Conservation (phyloP, 352 stramenopile genomes). For the Phytopythium chamaehyphon region DNA sequence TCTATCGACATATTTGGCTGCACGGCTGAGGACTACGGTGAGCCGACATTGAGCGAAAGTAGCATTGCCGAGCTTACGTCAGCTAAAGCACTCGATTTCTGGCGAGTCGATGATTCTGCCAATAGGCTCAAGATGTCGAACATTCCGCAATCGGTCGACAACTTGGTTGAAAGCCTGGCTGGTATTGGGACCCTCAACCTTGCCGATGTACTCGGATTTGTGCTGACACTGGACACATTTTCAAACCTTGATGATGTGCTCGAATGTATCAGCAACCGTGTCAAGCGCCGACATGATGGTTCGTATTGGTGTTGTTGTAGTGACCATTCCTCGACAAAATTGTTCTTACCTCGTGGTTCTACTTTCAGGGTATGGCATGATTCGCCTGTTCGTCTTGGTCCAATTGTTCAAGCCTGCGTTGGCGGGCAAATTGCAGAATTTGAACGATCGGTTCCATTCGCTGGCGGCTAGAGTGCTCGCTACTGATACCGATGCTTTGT, state of each 20-base stretch:
- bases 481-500: constrained; percentile 23
- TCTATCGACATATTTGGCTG: constrained; percentile 67
- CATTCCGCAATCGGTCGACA: constrained; percentile 14
- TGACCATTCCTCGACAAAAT: background rate
- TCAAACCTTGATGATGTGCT: constrained; percentile 59
- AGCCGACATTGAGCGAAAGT: constrained; percentile 13
- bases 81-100: constrained; percentile 11
- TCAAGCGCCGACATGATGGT: constrained; percentile 47
- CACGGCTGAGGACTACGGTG: constrained; percentile 49
- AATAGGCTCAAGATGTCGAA: constrained; percentile 10
- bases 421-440: constrained; percentile 24
- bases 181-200: constrained; percentile 39
- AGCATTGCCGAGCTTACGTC: background rate
- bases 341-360: constrained; percentile 5
- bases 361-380: constrained; percentile 37
- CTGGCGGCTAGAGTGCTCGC: constrained; percentile 36
- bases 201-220: constrained; percentile 60
- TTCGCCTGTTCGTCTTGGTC: constrained; percentile 62
- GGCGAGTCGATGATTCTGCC: constrained; percentile 10
- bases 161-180: constrained; percentile 32
- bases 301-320: constrained; percentile 3
- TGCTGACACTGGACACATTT: constrained; percentile 69
- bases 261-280: constrained; percentile 39
- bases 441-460: constrained; percentile 40
- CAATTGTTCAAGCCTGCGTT: constrained; percentile 48